Conservation (phyloP, 768 basidiomycete genomes). For the Russula virescens region DNA sequence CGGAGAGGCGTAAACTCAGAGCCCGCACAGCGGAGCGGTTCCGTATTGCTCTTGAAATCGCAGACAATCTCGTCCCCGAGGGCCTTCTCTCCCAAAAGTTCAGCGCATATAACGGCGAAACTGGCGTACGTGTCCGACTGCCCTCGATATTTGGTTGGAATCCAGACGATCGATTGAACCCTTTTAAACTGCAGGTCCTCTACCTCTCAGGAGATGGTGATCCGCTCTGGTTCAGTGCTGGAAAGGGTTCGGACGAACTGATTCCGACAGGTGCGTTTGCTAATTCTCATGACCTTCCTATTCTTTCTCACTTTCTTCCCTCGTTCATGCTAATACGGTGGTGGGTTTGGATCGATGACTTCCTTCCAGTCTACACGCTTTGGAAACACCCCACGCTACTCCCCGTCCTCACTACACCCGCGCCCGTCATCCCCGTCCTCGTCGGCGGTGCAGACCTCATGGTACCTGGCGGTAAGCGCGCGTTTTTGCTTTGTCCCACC, state of each 20-base stretch:
- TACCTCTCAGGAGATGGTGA: conserved; percentile 62
- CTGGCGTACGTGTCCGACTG: conserved; percentile 46
- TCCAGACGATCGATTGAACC: too few relatives aligned
- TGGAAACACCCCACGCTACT: conserved; percentile 70
- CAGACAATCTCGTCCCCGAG: conserved; percentile 67
- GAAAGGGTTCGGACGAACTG: conserved; percentile 59
- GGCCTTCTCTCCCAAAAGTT: conserved; percentile 66
- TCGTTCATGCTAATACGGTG: background rate
- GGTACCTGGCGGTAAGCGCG: conserved; percentile 71
- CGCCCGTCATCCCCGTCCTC: conserved; percentile 63
- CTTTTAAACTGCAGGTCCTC: conserved; percentile 40
- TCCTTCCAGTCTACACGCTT: conserved; percentile 56
- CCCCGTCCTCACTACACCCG: conserved; percentile 65
- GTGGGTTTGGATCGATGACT: background rate
- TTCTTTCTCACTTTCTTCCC: background rate
- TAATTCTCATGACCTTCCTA: background rate
- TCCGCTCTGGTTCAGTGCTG: conserved; percentile 74
- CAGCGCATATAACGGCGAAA: conserved; percentile 55
- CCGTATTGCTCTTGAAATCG: conserved; percentile 46
- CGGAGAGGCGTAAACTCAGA: conserved; percentile 67
- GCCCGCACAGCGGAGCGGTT: conserved; percentile 50
- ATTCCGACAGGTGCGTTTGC: conserved; percentile 56
- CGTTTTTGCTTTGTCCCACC: background rate
- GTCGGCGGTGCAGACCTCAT: conserved; percentile 82
- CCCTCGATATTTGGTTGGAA: background rate